These are phyloP conservation scores for Ploettnerulaceae sp. DNA, from an alignment of 2,329 filamentous ascomycete species.

Conservation along the genomic window DNA sequence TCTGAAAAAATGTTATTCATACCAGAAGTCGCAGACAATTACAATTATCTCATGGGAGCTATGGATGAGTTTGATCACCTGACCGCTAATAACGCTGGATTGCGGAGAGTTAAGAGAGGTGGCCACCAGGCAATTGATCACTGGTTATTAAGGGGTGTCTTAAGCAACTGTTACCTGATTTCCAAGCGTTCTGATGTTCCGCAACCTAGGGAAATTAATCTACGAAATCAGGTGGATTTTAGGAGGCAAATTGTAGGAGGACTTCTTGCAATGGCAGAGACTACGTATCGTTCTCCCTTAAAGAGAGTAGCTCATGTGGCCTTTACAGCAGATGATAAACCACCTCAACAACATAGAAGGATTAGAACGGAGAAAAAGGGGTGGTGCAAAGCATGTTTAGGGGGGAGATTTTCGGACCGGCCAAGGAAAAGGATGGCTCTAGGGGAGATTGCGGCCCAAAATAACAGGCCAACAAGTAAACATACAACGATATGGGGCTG, in stretches of 20 bases:
- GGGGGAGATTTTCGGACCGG: not conserved
- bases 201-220: not conserved
- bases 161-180: conserved; percentile 3
- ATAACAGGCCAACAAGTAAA: not conserved
- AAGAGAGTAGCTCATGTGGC: not conserved
- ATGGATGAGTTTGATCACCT: conserved; percentile 11
- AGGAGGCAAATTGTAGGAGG: not conserved
- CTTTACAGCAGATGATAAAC: not conserved
- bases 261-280: not conserved
- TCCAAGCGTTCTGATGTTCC: not conserved
- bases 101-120: conserved; percentile 1
- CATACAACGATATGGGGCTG: not conserved
- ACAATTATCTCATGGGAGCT: conserved; percentile 9
- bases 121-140: conserved; percentile 5
- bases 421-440: not conserved
- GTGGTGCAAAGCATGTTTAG: not conserved
- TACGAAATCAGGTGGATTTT: conserved; percentile 4
- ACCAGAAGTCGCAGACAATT: not conserved
- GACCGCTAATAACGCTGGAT: conserved; percentile 4
- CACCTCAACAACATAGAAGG: not conserved
- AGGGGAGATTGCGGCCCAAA: not conserved
- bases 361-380: not conserved
- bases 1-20: conserved; percentile 1
- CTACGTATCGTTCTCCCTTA: not conserved
- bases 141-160: conserved; percentile 2